These are phyloP conservation scores for Phytophthora pseudosyringae DNA, from an alignment of 352 stramenopile species.

Conservation along the genomic window DNA sequence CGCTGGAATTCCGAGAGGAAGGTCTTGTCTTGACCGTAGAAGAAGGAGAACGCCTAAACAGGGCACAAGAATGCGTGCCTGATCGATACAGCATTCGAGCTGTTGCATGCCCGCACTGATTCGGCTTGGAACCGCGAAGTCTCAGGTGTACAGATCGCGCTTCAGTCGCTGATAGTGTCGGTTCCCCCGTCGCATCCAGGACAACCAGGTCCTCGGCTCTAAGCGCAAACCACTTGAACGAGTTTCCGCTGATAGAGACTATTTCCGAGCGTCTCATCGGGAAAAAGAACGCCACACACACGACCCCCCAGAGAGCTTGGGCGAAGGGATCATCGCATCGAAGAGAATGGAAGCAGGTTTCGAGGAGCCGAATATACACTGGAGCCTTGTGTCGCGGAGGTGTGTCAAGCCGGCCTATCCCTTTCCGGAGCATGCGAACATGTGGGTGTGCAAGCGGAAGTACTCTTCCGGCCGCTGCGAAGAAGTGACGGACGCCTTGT, in stretches of 20 bases:
- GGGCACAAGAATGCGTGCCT: neutral
- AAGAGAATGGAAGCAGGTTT: neutral
- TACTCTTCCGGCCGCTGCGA: neutral
- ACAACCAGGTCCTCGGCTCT: neutral
- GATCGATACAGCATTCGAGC: neutral
- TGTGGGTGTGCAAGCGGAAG: neutral
- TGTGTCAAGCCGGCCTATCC: neutral
- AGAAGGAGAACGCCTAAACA: neutral
- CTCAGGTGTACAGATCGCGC: neutral
- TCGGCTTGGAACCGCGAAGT: neutral
- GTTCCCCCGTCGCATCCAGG: neutral
- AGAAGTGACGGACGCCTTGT: neutral
- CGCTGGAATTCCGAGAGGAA: neutral
- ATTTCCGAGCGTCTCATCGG: neutral
- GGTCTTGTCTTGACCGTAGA: neutral
- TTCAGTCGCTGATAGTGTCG: neutral
- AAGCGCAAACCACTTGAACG: neutral
- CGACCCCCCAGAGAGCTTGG: neutral
- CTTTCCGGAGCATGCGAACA: neutral
- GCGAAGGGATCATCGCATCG: neutral
- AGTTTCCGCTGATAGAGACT: neutral
- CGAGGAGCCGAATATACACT: neutral
- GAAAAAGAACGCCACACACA: neutral
- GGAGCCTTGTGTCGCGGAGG: neutral
- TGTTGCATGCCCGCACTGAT: neutral